Percentiles rank a stretch among this genome's conserved stretches.
These are phyloP conservation scores for Globisporangium camurandrum DNA, from an alignment of 352 stramenopile species.

Conservation along the genomic window DNA sequence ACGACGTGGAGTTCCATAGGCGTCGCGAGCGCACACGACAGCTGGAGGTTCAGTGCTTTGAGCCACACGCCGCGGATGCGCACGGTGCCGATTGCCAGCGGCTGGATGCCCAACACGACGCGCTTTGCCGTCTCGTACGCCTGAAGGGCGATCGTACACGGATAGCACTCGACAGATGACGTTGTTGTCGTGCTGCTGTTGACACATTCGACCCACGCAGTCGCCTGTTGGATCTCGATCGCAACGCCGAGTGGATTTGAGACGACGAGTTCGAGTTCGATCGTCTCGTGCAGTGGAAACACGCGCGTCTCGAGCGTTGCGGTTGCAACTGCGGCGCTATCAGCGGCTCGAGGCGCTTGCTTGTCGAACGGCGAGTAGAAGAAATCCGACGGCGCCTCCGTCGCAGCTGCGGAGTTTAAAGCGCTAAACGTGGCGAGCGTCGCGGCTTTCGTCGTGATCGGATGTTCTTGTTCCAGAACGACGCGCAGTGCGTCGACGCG, in stretches of 20 bases:
- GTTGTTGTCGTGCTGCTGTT: neutral
- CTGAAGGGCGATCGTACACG: conserved; percentile 33
- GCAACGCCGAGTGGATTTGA: conserved; percentile 64
- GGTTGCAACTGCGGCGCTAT: conserved; percentile 1
- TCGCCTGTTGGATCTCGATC: conserved; percentile 55
- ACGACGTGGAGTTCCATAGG: conserved; percentile 33
- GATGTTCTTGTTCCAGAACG: conserved; percentile 21
- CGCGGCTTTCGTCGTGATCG: conserved; percentile 27
- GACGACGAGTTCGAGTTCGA: conserved; percentile 49
- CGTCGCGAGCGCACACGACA: conserved; percentile 28
- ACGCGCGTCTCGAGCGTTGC: conserved; percentile 23
- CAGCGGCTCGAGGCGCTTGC: conserved; percentile 21
- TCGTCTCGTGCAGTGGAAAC: conserved; percentile 47
- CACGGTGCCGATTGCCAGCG: conserved; percentile 32
- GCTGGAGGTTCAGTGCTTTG: conserved; percentile 53
- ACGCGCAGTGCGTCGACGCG: conserved; percentile 42
- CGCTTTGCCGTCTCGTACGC: conserved; percentile 46
- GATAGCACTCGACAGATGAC: conserved; percentile 45
- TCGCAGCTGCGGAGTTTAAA: neutral
- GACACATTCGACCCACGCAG: conserved; percentile 31
- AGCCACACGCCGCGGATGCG: conserved; percentile 51
- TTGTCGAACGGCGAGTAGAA: conserved; percentile 64
- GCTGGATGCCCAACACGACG: conserved; percentile 39
- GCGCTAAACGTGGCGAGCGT: conserved; percentile 24
- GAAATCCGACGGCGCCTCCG: conserved; percentile 25